Evolutionary conservation across 228 moss, liverwort and hornwort genomes (phyloP), one percentile per base, ranked within the genome.

Genomic region (Sphagnum fallax): DNA sequence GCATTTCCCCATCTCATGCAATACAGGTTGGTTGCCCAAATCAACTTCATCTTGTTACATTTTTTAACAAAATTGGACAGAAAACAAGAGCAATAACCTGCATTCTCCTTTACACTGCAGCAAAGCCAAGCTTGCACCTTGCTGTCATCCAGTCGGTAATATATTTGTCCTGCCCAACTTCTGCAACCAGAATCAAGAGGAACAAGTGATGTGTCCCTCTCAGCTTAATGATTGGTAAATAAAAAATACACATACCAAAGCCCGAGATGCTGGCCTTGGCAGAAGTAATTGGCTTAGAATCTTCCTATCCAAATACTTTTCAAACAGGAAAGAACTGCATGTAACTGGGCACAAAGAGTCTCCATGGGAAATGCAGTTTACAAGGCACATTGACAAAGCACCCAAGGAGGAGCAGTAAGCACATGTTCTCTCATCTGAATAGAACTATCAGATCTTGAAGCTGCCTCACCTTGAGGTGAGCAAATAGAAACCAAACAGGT

Each of bases 121-220:
- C 83, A 71, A 52, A 91, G 74, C 91, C 91, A 91, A 47, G 87
- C 87, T 73, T 73, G 10, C 52, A 84, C 78, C 75, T 81, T 91
- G 3, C 66, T 71, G 76, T 91, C 91, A 65, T 91, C 87, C 50
- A 91, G 89, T 65, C 91, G 81, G 67, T 79, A 91, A 55, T 82
- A 55, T 82, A 91, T 67, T 80, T 83, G 58, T 63, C 73, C 65
- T 68, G 65, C 72, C 81, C 91, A 49, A 75, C 77, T 60, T 87
- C 91, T 91, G 89, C 78, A 77, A 48, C 8, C 55, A 11, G 52
- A 58, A 16, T 47, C 32, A 60, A 10, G 6, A 5, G 6, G n/a
- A 66, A 48, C 16, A 66, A 48, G 18, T 58, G 58, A 58, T 9
- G 14, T 14, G 14, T 58, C 4, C 14, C 10, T 58, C 14, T 14